Evolutionary conservation across 805 yeast species (phyloP).

Genomic region (Yarrowia yakushimensis): DNA sequence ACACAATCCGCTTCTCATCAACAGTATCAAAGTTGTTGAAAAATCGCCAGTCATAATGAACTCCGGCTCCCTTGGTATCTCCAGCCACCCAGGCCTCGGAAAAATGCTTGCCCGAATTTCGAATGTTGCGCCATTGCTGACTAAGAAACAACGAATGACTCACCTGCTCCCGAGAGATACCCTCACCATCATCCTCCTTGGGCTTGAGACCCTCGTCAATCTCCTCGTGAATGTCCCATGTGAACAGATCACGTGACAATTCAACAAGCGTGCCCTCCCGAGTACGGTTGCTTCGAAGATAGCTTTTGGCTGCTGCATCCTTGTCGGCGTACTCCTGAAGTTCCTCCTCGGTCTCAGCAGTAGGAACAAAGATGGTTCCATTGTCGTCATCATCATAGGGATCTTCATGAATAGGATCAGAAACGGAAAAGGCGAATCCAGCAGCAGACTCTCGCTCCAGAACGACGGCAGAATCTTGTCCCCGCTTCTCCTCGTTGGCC

Average conservation of each 20-base stretch:
- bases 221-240: slow-evolving; percentile 1
- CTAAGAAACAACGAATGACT: background rate
- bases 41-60: slow-evolving; percentile 63
- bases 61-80: background rate
- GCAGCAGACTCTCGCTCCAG: too few species aligned
- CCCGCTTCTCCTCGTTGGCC: background rate
- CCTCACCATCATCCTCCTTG: background rate
- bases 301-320: background rate
- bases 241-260: background rate
- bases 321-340: background rate
- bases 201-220: background rate
- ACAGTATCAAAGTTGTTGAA: slow-evolving; percentile 46
- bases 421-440: background rate
- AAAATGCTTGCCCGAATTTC: slow-evolving; percentile 9
- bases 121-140: background rate
- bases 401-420: background rate
- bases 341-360: background rate
- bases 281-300: background rate
- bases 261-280: background rate
- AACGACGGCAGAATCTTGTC: too few species aligned
- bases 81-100: slow-evolving; percentile 14
- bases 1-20: slow-evolving; percentile 43
- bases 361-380: background rate
- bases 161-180: background rate
- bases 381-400: slow-evolving; percentile 5